phyloP scores from a whole-genome alignment of 768 basidiomycete species.

The Cytidiella melzeri region DNA sequence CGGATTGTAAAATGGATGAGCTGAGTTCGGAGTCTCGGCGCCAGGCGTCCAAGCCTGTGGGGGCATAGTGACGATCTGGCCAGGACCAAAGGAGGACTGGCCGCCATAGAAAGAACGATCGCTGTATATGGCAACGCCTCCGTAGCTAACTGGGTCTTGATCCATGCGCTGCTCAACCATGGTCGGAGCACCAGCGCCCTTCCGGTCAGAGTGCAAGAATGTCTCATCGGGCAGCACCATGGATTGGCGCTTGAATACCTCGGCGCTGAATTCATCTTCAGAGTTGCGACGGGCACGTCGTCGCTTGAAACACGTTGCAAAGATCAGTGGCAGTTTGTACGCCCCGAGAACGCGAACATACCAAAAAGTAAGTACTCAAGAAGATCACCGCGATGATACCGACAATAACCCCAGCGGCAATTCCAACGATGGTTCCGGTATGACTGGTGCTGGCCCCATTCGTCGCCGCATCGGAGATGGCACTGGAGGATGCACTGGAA shows the following conservation, averaged over 20 bases:
- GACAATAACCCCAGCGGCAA: constrained; percentile 30
- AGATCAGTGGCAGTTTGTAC: neutral
- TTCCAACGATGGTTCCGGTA: constrained; percentile 22
- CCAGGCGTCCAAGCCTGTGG: constrained; percentile 20
- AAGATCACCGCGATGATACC: constrained; percentile 27
- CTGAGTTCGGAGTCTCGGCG: constrained; percentile 24
- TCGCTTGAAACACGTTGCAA: constrained; percentile 14
- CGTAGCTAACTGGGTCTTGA: constrained; percentile 9
- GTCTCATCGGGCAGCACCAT: constrained; percentile 50
- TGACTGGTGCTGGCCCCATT: constrained; percentile 17
- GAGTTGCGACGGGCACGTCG: constrained; percentile 24
- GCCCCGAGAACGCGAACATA: constrained; percentile 16
- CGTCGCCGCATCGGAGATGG: neutral
- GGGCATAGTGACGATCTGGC: constrained; percentile 26
- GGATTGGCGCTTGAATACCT: constrained; percentile 58
- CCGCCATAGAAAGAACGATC: constrained; percentile 14
- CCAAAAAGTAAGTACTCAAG: constrained; percentile 30
- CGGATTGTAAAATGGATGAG: constrained; percentile 33
- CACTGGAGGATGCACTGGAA: neutral
- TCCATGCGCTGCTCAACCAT: constrained; percentile 51
- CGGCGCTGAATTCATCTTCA: constrained; percentile 41
- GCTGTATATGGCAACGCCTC: constrained; percentile 5
- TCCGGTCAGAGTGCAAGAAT: constrained; percentile 23
- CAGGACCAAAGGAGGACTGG: constrained; percentile 30
- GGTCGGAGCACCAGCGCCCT: constrained; percentile 48